Conservation (phyloP, 2,329 filamentous ascomycete species). For the Diaporthe ilicicola region DNA sequence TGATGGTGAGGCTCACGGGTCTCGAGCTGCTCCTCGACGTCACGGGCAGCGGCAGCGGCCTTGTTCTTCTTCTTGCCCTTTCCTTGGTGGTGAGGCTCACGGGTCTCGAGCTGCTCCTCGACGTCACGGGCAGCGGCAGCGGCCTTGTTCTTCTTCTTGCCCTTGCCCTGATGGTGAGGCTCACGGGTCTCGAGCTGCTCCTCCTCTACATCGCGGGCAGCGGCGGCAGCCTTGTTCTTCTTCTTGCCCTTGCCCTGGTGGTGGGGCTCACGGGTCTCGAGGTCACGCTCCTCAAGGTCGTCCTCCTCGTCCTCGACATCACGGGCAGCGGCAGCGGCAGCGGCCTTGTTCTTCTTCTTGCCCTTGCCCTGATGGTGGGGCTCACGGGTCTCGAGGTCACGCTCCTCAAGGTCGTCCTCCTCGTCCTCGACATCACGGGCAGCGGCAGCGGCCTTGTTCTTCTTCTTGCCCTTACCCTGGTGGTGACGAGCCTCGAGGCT, state of each 20-base stretch:
- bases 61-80: slow-evolving; percentile 36
- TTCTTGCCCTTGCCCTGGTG: slow-evolving; percentile 32
- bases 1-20: slow-evolving; percentile 29
- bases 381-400: slow-evolving; percentile 34
- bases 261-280: slow-evolving; percentile 34
- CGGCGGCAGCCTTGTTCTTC: not conserved
- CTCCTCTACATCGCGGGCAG: slow-evolving; percentile 3
- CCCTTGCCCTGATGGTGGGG: slow-evolving; percentile 32
- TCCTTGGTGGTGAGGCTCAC: slow-evolving; percentile 38
- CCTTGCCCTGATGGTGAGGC: slow-evolving; percentile 35
- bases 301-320: slow-evolving; percentile 12
- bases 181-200: slow-evolving; percentile 36
- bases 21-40: slow-evolving; percentile 22
- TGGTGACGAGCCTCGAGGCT: slow-evolving; percentile 31
- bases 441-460: not conserved
- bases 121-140: not conserved
- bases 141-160: slow-evolving; percentile 18
- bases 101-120: slow-evolving; percentile 30
- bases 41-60: not conserved
- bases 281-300: too few relatives aligned
- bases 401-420: too few relatives aligned
- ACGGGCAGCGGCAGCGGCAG: not conserved
- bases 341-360: slow-evolving; percentile 20
- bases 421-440: slow-evolving; percentile 13
- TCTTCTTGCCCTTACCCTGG: slow-evolving; percentile 33